Conservation (phyloP, 1,284 basidiomycete species). For the Microbotryomycetes sp. region DNA sequence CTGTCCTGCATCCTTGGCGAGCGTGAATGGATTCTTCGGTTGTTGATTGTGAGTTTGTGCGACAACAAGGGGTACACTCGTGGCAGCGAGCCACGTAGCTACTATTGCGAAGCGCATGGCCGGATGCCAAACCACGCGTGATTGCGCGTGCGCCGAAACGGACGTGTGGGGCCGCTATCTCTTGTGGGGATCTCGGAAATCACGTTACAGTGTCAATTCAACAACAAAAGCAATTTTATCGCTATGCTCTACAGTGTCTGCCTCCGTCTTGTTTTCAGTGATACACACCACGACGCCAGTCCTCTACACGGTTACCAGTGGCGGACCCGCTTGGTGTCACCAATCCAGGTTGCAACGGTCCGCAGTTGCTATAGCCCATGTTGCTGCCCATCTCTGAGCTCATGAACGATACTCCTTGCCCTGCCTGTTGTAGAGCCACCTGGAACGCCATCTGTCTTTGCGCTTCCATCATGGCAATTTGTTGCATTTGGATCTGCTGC, state of each 20-base stretch:
- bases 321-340: too few relatives aligned
- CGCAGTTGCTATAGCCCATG: too few relatives aligned
- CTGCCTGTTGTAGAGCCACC: not conserved
- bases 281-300: too few relatives aligned
- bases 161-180: conserved; percentile 2
- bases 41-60: too few relatives aligned
- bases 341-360: too few relatives aligned
- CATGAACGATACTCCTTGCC: not conserved
- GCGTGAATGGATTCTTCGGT: not conserved
- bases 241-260: too few relatives aligned
- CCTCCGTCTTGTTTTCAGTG: too few relatives aligned
- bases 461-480: not conserved
- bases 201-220: not conserved
- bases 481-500: not conserved
- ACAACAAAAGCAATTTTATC: too few relatives aligned
- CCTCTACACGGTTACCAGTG: too few relatives aligned
- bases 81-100: not conserved
- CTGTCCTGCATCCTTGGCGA: not conserved
- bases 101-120: too few relatives aligned
- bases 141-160: not conserved
- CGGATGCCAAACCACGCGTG: not conserved
- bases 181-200: not conserved
- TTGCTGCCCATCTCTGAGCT: too few relatives aligned
- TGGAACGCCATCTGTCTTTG: not conserved
- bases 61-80: not conserved